Evolutionary conservation across 768 basidiomycete species (phyloP), one percentile per base, ranked within the genome.

Genomic region (Hydnum rufescens): DNA sequence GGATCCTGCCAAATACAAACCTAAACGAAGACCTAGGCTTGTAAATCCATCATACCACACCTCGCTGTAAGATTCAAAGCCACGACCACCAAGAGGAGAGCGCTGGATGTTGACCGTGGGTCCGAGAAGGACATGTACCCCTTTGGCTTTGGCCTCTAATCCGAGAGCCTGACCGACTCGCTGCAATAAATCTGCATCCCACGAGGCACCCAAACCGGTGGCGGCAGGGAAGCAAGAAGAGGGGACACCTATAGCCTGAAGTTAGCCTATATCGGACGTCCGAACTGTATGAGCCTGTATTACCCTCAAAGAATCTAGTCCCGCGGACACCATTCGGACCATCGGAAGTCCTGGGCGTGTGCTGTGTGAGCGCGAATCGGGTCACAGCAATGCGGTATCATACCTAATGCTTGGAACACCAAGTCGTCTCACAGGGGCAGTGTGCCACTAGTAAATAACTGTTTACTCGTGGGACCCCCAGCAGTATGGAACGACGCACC

Each of bases 101-200:
- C 86, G 74, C 64, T 86, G 85, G 49, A 84, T 85, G 61, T 89
- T 88, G 61, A 80, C 82, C 0, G 85, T 88, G 0, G 85, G 86
- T 0, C 78, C 86, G 18, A 87, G 73, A 29, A 85, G 67, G 2
- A 83, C 64, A 8, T 79, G 77, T 5, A 80, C 78, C 2, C 78
- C 73, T 43, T 75, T 70, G 47, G 81, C 67, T 64, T 80, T 85
- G 3, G 80, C 77, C 62, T 86, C 84, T 16, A 68, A 64, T 1
- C 82, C 82, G 19, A 86, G 70, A 18, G 86, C 68, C 39, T 69
- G 60, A 2, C 78, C 83, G 18, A 78, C 72, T 58, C 73, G 64
- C 53, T 77, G 66, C 25, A 87, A 70, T 43, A 85, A 73, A 23
- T 74, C 66, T 0, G 72, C 65, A 60, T 86, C 81, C 68, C 74